Evolutionary conservation across 345 rosid species (phyloP).

Genomic region (Erucastrum elatum): DNA sequence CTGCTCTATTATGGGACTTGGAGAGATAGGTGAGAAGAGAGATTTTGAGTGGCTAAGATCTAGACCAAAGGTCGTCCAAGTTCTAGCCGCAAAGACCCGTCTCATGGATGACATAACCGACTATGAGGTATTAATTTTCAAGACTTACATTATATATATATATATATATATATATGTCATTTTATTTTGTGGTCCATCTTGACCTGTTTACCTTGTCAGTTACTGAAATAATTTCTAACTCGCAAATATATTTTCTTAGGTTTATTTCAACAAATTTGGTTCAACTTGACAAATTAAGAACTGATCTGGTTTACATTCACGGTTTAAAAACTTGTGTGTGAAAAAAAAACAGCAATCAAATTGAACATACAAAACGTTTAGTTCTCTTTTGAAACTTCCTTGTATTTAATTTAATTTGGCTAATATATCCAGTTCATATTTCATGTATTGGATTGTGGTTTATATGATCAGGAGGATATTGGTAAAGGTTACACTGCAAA

Average conservation of each 20-base stretch:
- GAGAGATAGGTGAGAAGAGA: slow-evolving; percentile 2
- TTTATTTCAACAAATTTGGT: too few species aligned
- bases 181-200: too few species aligned
- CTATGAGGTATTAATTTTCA: background rate
- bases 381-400: background rate
- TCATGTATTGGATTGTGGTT: background rate
- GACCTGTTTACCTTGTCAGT: background rate
- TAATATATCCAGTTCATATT: too few species aligned
- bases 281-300: background rate
- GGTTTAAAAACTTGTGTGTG: background rate
- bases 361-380: background rate
- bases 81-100: slow-evolving; percentile 6
- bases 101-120: slow-evolving; percentile 23
- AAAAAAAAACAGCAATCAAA: background rate
- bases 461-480: slow-evolving; percentile 38
- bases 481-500: slow-evolving; percentile 21
- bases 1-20: slow-evolving; percentile 11
- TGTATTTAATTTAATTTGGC: too few species aligned
- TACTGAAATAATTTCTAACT: too few species aligned
- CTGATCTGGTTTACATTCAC: background rate
- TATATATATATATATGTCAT: too few species aligned
- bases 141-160: background rate
- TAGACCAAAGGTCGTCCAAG: background rate
- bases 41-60: slow-evolving; percentile 25
- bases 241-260: too few species aligned